Conservation (phyloP, 169 alveolate species). For the Plasmodium knowlesi region DNA sequence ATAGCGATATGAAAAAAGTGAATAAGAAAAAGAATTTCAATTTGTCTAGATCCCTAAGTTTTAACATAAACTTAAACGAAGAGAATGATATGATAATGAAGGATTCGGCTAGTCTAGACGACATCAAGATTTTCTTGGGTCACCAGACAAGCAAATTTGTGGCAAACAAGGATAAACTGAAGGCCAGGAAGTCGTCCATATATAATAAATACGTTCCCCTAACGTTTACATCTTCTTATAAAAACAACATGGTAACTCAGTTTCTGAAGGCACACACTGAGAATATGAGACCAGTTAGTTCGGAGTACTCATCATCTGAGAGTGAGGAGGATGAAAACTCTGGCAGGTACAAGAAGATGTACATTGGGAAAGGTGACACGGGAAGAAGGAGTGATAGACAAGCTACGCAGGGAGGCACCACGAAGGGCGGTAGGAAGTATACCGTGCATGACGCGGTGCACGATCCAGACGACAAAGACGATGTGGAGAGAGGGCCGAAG, state of each 20-base stretch:
- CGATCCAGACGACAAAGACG: neutral
- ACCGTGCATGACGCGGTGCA: neutral
- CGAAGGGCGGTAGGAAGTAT: neutral
- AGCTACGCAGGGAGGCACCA: neutral
- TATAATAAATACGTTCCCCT: constrained; percentile 50
- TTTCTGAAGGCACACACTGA: constrained; percentile 26
- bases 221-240: constrained; percentile 47
- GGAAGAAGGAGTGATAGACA: neutral
- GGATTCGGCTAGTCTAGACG: constrained; percentile 40
- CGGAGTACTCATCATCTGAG: constrained; percentile 7
- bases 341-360: constrained; percentile 1
- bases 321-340: neutral
- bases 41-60: constrained; percentile 34
- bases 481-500: neutral
- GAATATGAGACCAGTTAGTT: neutral
- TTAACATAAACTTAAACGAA: constrained; percentile 9
- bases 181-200: constrained; percentile 6
- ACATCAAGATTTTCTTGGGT: constrained; percentile 13
- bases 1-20: constrained; percentile 18
- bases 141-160: constrained; percentile 39
- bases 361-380: neutral
- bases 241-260: constrained; percentile 4
- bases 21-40: constrained; percentile 10
- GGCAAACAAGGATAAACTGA: constrained; percentile 15
- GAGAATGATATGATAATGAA: constrained; percentile 22